Evolutionary conservation across 495 filamentous ascomycete species (phyloP), one percentile per base, ranked within the genome.

Genomic region (Choiromyces venosus): DNA sequence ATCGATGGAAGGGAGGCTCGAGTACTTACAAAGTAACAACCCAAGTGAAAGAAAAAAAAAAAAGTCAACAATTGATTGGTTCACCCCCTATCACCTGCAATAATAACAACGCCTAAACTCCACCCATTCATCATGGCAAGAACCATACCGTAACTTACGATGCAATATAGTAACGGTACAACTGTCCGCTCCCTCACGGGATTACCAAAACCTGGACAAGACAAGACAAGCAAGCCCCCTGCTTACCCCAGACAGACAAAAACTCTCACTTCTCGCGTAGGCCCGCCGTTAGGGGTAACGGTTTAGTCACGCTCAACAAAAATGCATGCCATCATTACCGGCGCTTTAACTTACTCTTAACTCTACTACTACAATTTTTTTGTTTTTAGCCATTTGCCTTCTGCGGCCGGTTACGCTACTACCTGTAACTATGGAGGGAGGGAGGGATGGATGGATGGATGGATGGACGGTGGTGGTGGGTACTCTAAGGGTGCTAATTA

Each of bases 261-360:
- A 25, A 12, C 52, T 61, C 52, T 61, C n/a, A 1, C 25, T n/a
- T 61, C 52, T 61, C 52, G 52, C 52, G n/a, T 61, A 29, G 52
- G 52, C 52, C 52, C 52, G 52, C 52, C 52, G 52, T 61, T 61
- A 61, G 52, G 25, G 52, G 52, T 29, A 61, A 61, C 52, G 52
- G n/a, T 61, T 61, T 61, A 61, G 52, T 61, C 52, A 61, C 12
- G 52, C 52, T 61, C 52, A 61, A 61, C 52, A 61, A 61, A 61
- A 61, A 61, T 14, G 52, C 25, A 29, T 61, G 25, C 52, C 52
- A 61, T 61, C 52, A 61, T 61, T 61, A 61, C 52, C 25, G n/a
- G 1, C 25, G 9, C 10, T 61, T 61, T 14, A 16, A 29, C 52
- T 61, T 56, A 12, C 46, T 25, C 46, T 56, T 29, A 12, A 1